Evolutionary conservation across 2,329 filamentous ascomycete species (phyloP), one percentile per base, ranked within the genome.

Genomic region (Ceratocystiopsis sp.): DNA sequence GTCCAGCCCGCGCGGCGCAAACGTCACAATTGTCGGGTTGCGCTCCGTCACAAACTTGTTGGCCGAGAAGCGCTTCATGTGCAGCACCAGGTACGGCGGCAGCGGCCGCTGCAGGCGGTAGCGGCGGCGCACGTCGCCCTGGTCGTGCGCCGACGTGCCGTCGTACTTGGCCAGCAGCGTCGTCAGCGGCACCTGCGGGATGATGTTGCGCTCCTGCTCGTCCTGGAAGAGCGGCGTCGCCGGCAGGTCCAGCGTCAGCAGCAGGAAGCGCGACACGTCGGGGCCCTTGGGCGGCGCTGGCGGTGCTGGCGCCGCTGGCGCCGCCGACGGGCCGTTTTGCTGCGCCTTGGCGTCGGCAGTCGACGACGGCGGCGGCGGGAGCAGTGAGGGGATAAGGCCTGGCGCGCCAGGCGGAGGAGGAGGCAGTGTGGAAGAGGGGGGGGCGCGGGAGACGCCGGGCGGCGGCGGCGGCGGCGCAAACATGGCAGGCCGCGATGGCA

Each of bases 11-110:
- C 80, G 73, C 5, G 84, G 80, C 50, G 89, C 84, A 60, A 96
- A 98, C 0, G 89, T 96, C 49, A 98, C 91, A 55, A 98, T 98
- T 11, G 91, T 98, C 1, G 89, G 91, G 59, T 98, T 98, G 41
- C 91, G 82, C 63, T 96, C 89, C 2, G 81, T 75, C 17, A 98
- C 84, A 56, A 98, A 98, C 59, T 95, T 94, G 67, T 98, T 98
- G 51, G 82, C 79, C 52, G 80, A 84, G 69, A 98, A 98, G 52
- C 91, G 85, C 66, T 96, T 96, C 65, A 96, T 80, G 65, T 98
- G 89, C 64, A 98, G 85, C 42, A 91, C 68, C 16, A 98, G 75
- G 57, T 81, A 96, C 0, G 87, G 89, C 1, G 91, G 91, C 0
- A 98, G 69, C 0, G 91, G 91, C 55, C 94, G 87, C 40, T 93